Evolutionary conservation across 2,329 filamentous ascomycete species (phyloP).

Genomic region (Cordyceps sp.): DNA sequence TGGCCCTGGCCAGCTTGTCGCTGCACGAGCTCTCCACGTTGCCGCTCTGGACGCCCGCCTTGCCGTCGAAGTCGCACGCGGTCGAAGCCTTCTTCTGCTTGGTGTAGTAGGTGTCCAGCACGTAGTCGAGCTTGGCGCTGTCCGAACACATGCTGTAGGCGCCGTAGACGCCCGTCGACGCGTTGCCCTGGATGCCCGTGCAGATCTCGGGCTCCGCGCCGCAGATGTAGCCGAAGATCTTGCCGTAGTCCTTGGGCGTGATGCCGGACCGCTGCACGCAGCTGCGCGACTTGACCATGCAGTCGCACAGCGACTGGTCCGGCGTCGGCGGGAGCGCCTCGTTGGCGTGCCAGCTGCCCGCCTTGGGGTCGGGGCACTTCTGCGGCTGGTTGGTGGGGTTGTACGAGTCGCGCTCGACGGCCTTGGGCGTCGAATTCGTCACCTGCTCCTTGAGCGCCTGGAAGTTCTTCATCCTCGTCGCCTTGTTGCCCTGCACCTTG

Average conservation of each 20-base stretch:
- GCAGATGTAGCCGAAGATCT: slow-evolving; percentile 66
- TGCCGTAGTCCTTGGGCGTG: slow-evolving; percentile 39
- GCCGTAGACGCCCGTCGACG: slow-evolving; percentile 40
- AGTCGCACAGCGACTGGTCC: slow-evolving; percentile 63
- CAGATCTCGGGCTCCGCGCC: slow-evolving; percentile 40
- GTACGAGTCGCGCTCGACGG: slow-evolving; percentile 53
- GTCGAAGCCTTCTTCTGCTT: slow-evolving; percentile 27
- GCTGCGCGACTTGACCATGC: slow-evolving; percentile 62
- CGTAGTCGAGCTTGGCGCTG: slow-evolving; percentile 55
- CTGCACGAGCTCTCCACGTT: slow-evolving; percentile 36
- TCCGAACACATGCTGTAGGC: slow-evolving; percentile 62
- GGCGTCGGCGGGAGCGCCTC: slow-evolving; percentile 65
- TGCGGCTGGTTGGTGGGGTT: slow-evolving; percentile 55
- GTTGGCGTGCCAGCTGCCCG: slow-evolving; percentile 44
- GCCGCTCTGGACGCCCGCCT: slow-evolving; percentile 36
- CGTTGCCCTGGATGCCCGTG: slow-evolving; percentile 39
- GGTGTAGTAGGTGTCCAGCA: slow-evolving; percentile 57
- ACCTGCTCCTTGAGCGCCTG: slow-evolving; percentile 54
- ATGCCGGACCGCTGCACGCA: slow-evolving; percentile 51
- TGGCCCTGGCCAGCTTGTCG: slow-evolving; percentile 43
- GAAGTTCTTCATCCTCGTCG: slow-evolving; percentile 59
- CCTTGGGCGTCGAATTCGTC: slow-evolving; percentile 46
- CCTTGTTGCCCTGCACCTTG: slow-evolving; percentile 36
- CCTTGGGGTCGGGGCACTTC: slow-evolving; percentile 50
- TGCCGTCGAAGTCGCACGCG: slow-evolving; percentile 56